phyloP scores from a whole-genome alignment of 306 rosid species.

The Castanea mollissima region DNA sequence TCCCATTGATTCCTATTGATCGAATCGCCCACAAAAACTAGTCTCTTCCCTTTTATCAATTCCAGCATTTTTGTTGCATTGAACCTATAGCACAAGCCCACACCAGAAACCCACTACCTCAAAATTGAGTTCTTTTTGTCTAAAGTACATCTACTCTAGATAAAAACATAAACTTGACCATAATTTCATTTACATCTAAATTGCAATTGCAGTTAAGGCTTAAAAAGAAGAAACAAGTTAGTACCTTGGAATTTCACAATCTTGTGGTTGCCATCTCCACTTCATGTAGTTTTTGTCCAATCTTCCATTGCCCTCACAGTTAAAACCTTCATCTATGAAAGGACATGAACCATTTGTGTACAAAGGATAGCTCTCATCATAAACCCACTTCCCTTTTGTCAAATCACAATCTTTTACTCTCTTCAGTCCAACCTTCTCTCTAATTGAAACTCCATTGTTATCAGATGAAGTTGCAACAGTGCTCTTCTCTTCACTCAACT shows the following conservation, averaged over 20 bases:
- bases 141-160: neutral
- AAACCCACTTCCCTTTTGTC: conserved; percentile 75
- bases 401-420: conserved; percentile 56
- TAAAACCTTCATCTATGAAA: conserved; percentile 88
- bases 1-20: conserved; percentile 97
- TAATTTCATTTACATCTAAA: neutral
- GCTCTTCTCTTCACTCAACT: conserved; percentile 11
- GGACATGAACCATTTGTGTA: conserved; percentile 68
- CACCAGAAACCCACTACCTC: conserved; percentile 22
- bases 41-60: conserved; percentile 77
- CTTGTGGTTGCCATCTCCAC: conserved; percentile 85
- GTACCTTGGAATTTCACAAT: conserved; percentile 69
- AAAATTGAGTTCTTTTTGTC: conserved; percentile 6
- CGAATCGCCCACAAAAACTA: conserved; percentile 97
- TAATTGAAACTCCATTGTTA: conserved; percentile 22
- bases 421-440: conserved; percentile 29
- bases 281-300: conserved; percentile 60
- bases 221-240: conserved; percentile 3
- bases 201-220: conserved; percentile 7
- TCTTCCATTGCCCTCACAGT: conserved; percentile 89
- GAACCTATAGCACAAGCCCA: conserved; percentile 46
- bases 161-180: conserved; percentile 3
- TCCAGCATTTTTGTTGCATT: conserved; percentile 90
- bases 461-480: neutral
- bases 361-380: conserved; percentile 68